Conservation (phyloP, 768 basidiomycete genomes). For the Boletellus ananas region DNA sequence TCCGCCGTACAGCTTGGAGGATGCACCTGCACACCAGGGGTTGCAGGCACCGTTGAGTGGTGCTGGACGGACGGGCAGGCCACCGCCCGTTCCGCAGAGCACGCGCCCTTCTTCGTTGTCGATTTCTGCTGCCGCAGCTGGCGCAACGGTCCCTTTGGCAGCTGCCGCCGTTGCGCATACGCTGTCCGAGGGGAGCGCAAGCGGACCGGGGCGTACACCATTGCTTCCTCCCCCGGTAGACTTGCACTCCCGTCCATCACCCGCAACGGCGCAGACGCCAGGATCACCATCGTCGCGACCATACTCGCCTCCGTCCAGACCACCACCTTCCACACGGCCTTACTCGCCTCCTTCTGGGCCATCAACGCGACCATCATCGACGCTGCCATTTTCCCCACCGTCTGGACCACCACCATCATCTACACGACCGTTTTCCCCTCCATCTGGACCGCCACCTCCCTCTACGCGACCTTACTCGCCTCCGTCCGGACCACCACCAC, state of each 20-base stretch:
- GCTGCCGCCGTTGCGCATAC: background rate
- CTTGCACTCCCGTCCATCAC: slow-evolving; percentile 10
- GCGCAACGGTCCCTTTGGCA: background rate
- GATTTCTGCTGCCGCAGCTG: background rate
- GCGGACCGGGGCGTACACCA: background rate
- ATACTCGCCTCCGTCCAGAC: background rate
- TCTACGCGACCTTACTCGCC: background rate
- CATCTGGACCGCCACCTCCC: too few species aligned
- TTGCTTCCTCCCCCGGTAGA: slow-evolving; percentile 10
- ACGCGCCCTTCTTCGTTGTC: slow-evolving; percentile 13
- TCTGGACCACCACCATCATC: too few species aligned
- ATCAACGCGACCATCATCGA: too few species aligned
- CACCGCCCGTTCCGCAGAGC: background rate
- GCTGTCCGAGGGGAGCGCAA: background rate
- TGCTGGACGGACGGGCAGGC: background rate
- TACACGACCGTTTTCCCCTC: too few species aligned
- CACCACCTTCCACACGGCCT: too few species aligned
- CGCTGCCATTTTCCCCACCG: too few species aligned
- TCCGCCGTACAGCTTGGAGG: slow-evolving; percentile 66
- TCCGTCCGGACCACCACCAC: background rate
- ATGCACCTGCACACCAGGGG: slow-evolving; percentile 4
- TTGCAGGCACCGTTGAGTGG: background rate
- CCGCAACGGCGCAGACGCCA: background rate
- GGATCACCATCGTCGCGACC: background rate
- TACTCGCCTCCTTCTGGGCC: too few species aligned